Base-by-base conservation (phyloP, 768 basidiomycete species). In the Tephrocybe sp. region DNA sequence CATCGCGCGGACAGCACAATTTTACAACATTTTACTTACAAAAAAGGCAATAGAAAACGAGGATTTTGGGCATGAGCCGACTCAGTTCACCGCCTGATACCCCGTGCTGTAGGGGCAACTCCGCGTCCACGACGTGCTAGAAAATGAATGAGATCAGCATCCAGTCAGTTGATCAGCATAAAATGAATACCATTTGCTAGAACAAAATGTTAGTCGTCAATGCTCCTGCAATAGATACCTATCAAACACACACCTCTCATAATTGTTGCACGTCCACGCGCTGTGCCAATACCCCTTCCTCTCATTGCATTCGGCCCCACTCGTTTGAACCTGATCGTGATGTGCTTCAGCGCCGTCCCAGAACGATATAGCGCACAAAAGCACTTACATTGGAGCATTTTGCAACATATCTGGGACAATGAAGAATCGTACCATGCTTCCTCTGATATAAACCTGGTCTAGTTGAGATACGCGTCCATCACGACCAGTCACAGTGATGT, bases 351-450 rank as follows among this genome's bases (percentile, higher is more conserved):
- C 50, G 36, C 40, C 29, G 24, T 34, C 23, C 25, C 37, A 39
- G n/a, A n/a, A n/a, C n/a, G n/a, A n/a, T 53, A 16, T 21, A 51
- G 33, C 50, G 36, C 30, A 22, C 3, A 48, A 12, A 36, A 55
- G 47, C 47, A 74, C 90, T 66, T 64, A 94, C 97, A 99, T 99
- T 16, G 97, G 97, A 12, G 97, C 97, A 67, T 98, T 98, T 66
- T 97, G 91, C 58, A 99, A 75, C 91, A 99, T 97, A 70, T 98
- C 97, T 47, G 97, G 97, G 18, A 99, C 97, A 67, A 98, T 97
- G 73, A 98, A 95, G 77, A 97, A 98, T 57, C 97, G 80, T 57
- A 97, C 77, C 91, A 97, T 97, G 67, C 93, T 94, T 50, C 97
- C 97, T 60, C 97, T 79, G 59, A 99, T 99, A 71, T 99, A 99